Conservation (phyloP, 2,329 filamentous ascomycete genomes). For the Ophiostoma novo-ulmi region DNA sequence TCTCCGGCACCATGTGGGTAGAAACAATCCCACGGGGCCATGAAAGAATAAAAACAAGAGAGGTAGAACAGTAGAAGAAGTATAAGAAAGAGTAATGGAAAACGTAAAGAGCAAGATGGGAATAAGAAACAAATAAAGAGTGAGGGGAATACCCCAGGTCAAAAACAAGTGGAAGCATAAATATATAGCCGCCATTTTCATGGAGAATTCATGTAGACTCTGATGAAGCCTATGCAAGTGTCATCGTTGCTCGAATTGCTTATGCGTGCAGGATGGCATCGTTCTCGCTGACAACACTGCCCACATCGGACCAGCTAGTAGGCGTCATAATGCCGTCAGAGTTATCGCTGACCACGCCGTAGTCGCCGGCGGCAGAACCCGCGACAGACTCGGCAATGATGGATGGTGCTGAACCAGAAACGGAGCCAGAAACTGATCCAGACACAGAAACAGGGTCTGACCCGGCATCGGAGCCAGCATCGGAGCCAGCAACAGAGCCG, state of each 20-base stretch:
- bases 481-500: slow-evolving; percentile 32
- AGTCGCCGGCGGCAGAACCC: slow-evolving; percentile 30
- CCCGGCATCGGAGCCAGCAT: neutral
- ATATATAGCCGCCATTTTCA: neutral
- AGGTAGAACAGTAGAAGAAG: neutral
- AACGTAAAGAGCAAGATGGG: neutral
- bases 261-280: slow-evolving; percentile 35
- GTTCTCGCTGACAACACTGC: slow-evolving; percentile 56
- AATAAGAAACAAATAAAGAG: neutral
- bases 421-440: neutral
- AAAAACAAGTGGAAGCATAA: neutral
- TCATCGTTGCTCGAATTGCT: no score
- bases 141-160: neutral
- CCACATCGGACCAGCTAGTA: slow-evolving; percentile 60
- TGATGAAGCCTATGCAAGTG: neutral
- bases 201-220: neutral
- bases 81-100: neutral
- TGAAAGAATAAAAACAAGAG: neutral
- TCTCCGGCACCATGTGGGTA: slow-evolving; percentile 11
- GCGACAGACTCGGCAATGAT: slow-evolving; percentile 20
- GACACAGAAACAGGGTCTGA: neutral
- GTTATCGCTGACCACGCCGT: slow-evolving; percentile 56
- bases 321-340: slow-evolving; percentile 56
- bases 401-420: neutral
- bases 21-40: neutral